Evolutionary conservation across 345 rosid species (phyloP).

Genomic region (Sonneratia caseolaris): DNA sequence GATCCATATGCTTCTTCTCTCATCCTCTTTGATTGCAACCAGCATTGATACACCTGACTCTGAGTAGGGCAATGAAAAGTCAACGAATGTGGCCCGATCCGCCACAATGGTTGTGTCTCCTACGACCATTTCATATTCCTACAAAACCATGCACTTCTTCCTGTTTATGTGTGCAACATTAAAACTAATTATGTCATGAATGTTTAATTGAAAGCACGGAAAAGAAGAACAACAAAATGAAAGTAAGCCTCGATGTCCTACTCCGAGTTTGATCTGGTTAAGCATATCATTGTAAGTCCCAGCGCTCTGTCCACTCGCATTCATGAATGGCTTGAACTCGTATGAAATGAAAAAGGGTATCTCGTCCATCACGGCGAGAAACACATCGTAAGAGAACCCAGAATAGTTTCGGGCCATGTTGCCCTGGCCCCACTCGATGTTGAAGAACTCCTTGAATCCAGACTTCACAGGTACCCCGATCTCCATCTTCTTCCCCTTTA

Average conservation of each 20-base stretch:
- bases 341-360: too few relatives aligned
- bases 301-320: too few relatives aligned
- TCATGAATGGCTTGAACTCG: too few relatives aligned
- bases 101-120: conserved; percentile 58
- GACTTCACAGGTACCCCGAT: conserved; percentile 16
- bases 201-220: not conserved
- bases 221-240: not conserved
- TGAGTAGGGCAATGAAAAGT: conserved; percentile 61
- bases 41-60: conserved; percentile 53
- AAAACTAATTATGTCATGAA: not conserved
- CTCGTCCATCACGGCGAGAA: too few relatives aligned
- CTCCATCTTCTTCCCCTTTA: conserved; percentile 10
- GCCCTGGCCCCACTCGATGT: not conserved
- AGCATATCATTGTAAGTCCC: too few relatives aligned
- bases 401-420: not conserved
- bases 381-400: conserved; percentile 10
- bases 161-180: too few relatives aligned
- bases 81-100: conserved; percentile 36
- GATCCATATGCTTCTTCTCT: conserved; percentile 29
- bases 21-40: conserved; percentile 16
- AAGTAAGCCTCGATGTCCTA: too few relatives aligned
- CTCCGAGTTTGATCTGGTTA: too few relatives aligned
- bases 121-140: conserved; percentile 44
- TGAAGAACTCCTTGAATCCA: conserved; percentile 13
- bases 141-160: not conserved